Base-by-base conservation (phyloP, 768 basidiomycete genomes). In the Strobilomyces echinocephalus region DNA sequence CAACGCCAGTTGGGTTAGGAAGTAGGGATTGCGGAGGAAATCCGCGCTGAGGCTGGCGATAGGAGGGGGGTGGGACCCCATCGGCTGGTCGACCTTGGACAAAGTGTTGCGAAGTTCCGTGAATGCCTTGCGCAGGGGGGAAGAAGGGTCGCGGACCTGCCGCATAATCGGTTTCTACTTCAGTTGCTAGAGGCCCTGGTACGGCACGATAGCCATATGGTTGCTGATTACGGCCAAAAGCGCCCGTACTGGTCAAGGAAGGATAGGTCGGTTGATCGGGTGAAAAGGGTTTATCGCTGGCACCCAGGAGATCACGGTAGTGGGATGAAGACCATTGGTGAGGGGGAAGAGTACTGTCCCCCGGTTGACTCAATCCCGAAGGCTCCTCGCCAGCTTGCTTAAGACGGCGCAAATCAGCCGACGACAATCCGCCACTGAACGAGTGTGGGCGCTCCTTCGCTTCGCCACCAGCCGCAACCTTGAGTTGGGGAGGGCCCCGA, bases 391-490 rank as follows among this genome's bases (percentile, higher is more conserved):
- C 85, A 28, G 76, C 82, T 62, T 87, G 85, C 66, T 87, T 85
- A 52, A 91, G 73, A 62, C 87, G 85, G 59, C 83, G 82, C 52
- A 90, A 74, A 60, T 91, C 88, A 44, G 86, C 84, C 46, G 72
- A 77, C 7, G 88, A 87, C 44, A 90, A 72, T 28, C 85, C 87
- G 40, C 88, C 88, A 55, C 85, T 89, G 66, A 88, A 90, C 0
- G 88, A 90, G 65, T 87, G 88, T 15, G 88, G 88, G 50, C 88
- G 80, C 65, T 88, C 88, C 66, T 87, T 85, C 45, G 81, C 73
- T 64, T 89, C 87, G 50, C 70, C 70, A 50, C 75, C 59, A 42
- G 76, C 70, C 35, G 73, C 75, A 38, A 76, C 70, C 69, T 85
- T 86, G 60, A 83, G 69, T 54, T 81, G 75, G 48, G 76, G 74